phyloP scores from a whole-genome alignment of 345 rosid genomes.

The Lepidium aucheri region DNA sequence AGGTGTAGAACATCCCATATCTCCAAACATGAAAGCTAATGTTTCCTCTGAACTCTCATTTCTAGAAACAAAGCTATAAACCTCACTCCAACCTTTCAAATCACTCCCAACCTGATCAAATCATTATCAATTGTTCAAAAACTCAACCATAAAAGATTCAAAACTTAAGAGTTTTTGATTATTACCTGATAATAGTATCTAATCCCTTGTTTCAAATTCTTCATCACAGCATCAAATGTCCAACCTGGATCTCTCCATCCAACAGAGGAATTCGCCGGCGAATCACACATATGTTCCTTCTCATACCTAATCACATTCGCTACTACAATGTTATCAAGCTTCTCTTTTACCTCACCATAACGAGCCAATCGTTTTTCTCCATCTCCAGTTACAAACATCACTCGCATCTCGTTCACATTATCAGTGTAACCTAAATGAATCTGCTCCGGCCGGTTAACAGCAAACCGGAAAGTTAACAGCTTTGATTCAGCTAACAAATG shows the following conservation, averaged over 20 bases:
- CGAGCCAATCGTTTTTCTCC: slow-evolving; percentile 49
- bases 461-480: slow-evolving; percentile 33
- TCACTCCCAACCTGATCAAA: slow-evolving; percentile 68
- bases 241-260: slow-evolving; percentile 99
- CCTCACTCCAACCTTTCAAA: slow-evolving; percentile 65
- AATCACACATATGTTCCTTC: slow-evolving; percentile 68
- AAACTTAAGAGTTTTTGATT: not conserved
- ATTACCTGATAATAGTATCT: slow-evolving; percentile 68
- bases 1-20: slow-evolving; percentile 82
- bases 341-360: slow-evolving; percentile 52
- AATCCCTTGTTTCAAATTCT: slow-evolving; percentile 45
- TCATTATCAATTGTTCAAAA: not conserved
- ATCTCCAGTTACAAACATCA: slow-evolving; percentile 68
- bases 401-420: slow-evolving; percentile 66
- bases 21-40: slow-evolving; percentile 75
- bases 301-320: slow-evolving; percentile 69
- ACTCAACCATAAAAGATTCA: not conserved
- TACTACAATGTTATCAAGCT: slow-evolving; percentile 20
- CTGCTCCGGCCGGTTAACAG: slow-evolving; percentile 57
- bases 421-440: slow-evolving; percentile 68
- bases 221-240: slow-evolving; percentile 63
- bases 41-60: slow-evolving; percentile 45
- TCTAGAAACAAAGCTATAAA: slow-evolving; percentile 59
- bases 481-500: slow-evolving; percentile 49
- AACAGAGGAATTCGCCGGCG: slow-evolving; percentile 63